phyloP scores from a whole-genome alignment of 768 basidiomycete species.

The Auriscalpium orientale region DNA sequence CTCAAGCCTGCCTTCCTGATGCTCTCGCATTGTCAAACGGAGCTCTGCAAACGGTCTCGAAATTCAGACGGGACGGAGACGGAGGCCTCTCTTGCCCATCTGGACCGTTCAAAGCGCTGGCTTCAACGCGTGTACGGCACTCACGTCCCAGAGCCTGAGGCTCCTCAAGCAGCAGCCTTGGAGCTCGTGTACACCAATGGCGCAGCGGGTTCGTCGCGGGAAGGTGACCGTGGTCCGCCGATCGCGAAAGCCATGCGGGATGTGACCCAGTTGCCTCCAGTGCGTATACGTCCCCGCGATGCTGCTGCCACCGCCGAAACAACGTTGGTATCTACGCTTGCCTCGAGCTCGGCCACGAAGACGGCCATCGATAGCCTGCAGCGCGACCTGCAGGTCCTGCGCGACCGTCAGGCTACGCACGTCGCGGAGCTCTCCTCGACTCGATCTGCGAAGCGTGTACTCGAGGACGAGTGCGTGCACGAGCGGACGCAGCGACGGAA shows the following conservation, averaged over 20 bases:
- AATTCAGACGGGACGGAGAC: constrained; percentile 14
- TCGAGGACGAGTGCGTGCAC: constrained; percentile 29
- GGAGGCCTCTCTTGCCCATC: constrained; percentile 28
- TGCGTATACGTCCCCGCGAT: too few species aligned
- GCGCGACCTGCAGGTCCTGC: constrained; percentile 33
- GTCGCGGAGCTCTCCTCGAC: constrained; percentile 24
- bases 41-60: constrained; percentile 32
- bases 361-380: constrained; percentile 15
- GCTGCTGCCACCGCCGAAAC: too few species aligned
- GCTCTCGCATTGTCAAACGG: constrained; percentile 47
- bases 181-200: too few species aligned
- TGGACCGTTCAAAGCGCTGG: constrained; percentile 34
- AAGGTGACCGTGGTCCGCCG: too few species aligned
- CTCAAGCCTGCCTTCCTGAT: constrained; percentile 46
- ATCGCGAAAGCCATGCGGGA: too few species aligned
- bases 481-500: constrained; percentile 19
- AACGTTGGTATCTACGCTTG: too few species aligned
- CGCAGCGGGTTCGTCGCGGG: too few species aligned
- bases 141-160: constrained; percentile 3
- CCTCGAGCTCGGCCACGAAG: too few species aligned
- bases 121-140: constrained; percentile 43
- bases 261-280: too few species aligned
- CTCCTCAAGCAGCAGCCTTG: constrained; percentile 1
- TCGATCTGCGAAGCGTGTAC: constrained; percentile 33
- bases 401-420: constrained; percentile 26